Evolutionary conservation across 345 rosid genomes (phyloP).

Genomic region (Sapria himalayana): DNA sequence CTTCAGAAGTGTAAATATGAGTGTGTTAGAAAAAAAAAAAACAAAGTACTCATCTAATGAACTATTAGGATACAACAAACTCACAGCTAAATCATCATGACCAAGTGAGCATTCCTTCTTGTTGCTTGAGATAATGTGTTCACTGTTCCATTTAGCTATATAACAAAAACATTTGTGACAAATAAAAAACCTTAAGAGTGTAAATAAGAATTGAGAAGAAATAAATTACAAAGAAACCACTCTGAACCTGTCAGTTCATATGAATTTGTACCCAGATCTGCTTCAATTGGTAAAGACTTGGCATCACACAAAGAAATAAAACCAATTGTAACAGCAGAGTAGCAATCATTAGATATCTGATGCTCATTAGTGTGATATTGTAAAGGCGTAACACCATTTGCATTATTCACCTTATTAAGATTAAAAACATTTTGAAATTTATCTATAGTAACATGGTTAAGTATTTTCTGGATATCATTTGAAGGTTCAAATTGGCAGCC

Average conservation of each 20-base stretch:
- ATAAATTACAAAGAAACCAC: slow-evolving; percentile 1
- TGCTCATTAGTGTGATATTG: slow-evolving; percentile 54
- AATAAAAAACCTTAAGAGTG: too few species aligned
- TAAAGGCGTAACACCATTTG: slow-evolving; percentile 79
- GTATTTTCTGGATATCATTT: slow-evolving; percentile 64
- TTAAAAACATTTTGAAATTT: slow-evolving; percentile 24
- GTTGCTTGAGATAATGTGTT: too few species aligned
- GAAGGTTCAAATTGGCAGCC: slow-evolving; percentile 19
- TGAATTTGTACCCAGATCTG: slow-evolving; percentile 6
- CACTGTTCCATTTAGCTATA: too few species aligned
- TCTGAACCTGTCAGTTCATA: slow-evolving; percentile 16
- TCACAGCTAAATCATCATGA: too few species aligned
- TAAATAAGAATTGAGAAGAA: too few species aligned
- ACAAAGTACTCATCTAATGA: too few species aligned
- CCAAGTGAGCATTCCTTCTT: too few species aligned
- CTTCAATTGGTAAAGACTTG: slow-evolving; percentile 10
- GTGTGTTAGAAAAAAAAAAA: too few species aligned
- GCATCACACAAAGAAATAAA: slow-evolving; percentile 11
- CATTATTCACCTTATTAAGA: slow-evolving; percentile 16
- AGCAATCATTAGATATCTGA: slow-evolving; percentile 49
- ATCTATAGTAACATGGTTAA: slow-evolving; percentile 22
- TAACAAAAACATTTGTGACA: too few species aligned
- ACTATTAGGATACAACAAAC: too few species aligned
- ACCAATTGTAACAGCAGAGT: slow-evolving; percentile 18
- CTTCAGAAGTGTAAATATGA: too few species aligned